These are phyloP conservation scores for Ettlia oleoabundans DNA, from an alignment of 139 green algal genomes.

Conservation along the genomic window DNA sequence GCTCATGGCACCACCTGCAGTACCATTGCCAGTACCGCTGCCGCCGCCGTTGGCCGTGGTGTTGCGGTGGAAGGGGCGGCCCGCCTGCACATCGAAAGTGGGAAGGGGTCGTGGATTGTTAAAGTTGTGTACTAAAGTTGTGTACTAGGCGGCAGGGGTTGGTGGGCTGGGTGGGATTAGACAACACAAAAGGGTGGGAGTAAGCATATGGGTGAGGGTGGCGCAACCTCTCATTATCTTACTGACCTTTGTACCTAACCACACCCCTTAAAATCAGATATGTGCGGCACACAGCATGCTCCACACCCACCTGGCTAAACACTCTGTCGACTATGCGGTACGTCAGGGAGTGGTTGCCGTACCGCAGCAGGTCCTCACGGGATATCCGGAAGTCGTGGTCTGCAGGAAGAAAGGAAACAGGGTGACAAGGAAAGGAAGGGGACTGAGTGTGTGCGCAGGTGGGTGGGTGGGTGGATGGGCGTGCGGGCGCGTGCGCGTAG, in stretches of 20 bases:
- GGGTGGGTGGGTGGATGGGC: background rate
- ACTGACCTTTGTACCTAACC: no score
- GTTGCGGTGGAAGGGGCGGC: constrained; percentile 65
- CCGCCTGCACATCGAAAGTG: constrained; percentile 70
- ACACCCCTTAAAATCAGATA: background rate
- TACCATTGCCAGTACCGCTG: background rate
- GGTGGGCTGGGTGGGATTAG: no score
- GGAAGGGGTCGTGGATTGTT: no score
- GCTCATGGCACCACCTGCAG: background rate
- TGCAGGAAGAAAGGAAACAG: background rate
- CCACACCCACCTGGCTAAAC: constrained; percentile 81
- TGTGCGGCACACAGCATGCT: background rate
- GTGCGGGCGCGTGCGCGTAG: no score
- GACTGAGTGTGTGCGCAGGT: background rate
- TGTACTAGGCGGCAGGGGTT: no score
- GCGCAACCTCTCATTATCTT: no score
- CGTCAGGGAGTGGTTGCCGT: constrained; percentile 93
- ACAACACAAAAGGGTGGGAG: no score
- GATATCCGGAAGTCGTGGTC: constrained; percentile 98
- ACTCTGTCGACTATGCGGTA: constrained; percentile 96
- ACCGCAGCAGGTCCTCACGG: constrained; percentile 93
- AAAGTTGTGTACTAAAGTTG: no score
- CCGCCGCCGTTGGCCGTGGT: constrained; percentile 84
- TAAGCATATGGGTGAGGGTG: no score
- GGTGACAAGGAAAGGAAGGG: background rate